Conservation (phyloP, 225 moss, liverwort and hornwort genomes). For the Anthoceros angustus region DNA sequence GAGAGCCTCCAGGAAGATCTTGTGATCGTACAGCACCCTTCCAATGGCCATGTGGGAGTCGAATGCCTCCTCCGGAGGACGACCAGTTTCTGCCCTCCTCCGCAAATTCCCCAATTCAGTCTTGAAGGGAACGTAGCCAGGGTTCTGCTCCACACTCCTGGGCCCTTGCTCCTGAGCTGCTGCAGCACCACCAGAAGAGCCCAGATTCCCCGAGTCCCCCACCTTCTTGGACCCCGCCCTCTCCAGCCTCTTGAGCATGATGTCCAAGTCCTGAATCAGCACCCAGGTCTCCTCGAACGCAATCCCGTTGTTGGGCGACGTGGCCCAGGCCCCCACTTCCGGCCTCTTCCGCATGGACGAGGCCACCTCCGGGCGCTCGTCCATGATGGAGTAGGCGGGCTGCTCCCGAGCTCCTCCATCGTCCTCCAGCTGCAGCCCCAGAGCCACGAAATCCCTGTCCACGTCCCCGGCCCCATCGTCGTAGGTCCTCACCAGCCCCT, state of each 20-base stretch:
- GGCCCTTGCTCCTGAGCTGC: conserved; percentile 12
- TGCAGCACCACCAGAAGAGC: conserved; percentile 6
- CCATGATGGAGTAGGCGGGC: conserved; percentile 28
- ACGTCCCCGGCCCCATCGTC: conserved; percentile 98
- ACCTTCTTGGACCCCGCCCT: conserved; percentile 67
- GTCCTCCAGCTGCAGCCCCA: conserved; percentile 39
- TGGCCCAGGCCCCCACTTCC: conserved; percentile 76
- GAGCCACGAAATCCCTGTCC: conserved; percentile 82
- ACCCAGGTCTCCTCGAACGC: conserved; percentile 75
- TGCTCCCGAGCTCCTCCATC: conserved; percentile 9
- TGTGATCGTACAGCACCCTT: conserved; percentile 75
- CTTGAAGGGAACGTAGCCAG: conserved; percentile 46
- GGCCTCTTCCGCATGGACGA: conserved; percentile 43
- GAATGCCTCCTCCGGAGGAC: conserved; percentile 61
- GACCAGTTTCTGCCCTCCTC: conserved; percentile 39
- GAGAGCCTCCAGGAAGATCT: conserved; percentile 63
- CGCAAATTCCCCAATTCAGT: conserved; percentile 41
- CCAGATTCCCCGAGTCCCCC: conserved; percentile 31
- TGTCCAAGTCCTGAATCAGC: conserved; percentile 59
- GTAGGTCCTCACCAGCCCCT: conserved; percentile 73
- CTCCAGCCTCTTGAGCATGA: conserved; percentile 52
- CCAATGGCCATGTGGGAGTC: conserved; percentile 94
- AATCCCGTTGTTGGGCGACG: conserved; percentile 56
- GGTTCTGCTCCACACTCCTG: conserved; percentile 40
- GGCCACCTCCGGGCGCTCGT: conserved; percentile 26